These are phyloP conservation scores for Scutellaria barbata DNA, from an alignment of 257 asterid species.

Conservation along the genomic window DNA sequence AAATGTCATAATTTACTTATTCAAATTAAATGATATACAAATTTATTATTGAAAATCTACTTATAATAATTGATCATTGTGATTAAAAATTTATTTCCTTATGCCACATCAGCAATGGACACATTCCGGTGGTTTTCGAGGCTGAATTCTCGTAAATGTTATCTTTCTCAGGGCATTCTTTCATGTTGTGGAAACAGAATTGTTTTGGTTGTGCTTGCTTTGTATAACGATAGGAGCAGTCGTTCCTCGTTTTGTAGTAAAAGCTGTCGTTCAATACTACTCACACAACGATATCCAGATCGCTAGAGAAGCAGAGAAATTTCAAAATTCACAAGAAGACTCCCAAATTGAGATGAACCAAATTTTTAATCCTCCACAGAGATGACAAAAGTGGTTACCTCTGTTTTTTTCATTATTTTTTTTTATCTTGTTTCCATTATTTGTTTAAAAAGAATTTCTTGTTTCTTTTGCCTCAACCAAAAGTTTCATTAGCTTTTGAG, in stretches of 20 bases:
- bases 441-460: conserved; percentile 33
- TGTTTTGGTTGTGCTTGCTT: conserved; percentile 81
- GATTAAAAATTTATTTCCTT: no score
- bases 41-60: no score
- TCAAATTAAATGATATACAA: no score
- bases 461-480: conserved; percentile 39
- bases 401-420: neutral
- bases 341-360: conserved; percentile 75
- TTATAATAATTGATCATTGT: neutral
- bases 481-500: conserved; percentile 24
- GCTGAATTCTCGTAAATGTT: conserved; percentile 12
- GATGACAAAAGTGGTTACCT: conserved; percentile 35
- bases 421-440: neutral
- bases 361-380: conserved; percentile 47
- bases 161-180: conserved; percentile 82
- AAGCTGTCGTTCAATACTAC: conserved; percentile 50
- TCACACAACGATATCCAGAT: conserved; percentile 69
- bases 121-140: neutral
- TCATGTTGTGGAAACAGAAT: conserved; percentile 51
- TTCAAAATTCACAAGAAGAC: conserved; percentile 38
- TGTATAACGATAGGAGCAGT: conserved; percentile 64
- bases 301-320: conserved; percentile 80
- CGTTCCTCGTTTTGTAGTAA: conserved; percentile 79
- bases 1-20: no score
- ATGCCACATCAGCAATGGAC: no score